Conservation (phyloP, 768 basidiomycete species). For the Auricularia heimuer region DNA sequence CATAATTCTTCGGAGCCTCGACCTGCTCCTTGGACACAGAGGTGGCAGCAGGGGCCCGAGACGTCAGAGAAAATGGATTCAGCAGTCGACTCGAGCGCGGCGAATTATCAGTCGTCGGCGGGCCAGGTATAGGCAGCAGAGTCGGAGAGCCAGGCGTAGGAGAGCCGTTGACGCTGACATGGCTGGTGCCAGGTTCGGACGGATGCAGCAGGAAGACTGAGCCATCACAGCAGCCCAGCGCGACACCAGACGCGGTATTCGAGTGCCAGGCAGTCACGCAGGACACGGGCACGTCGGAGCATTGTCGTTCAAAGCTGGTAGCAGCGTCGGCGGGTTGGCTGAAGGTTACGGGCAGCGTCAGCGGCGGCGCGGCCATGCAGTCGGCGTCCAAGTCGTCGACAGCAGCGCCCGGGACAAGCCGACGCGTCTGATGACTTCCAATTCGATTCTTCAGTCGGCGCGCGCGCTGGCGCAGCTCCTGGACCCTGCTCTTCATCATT, state of each 20-base stretch:
- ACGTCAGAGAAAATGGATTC: conserved; percentile 6
- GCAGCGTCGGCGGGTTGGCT: neutral
- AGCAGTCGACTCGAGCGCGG: conserved; percentile 4
- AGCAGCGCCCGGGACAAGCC: no score
- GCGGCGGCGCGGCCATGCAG: neutral
- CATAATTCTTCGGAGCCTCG: conserved; percentile 68
- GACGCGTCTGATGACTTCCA: no score
- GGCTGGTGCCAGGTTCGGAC: neutral
- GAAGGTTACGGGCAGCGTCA: neutral
- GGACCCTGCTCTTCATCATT: no score
- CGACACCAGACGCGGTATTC: conserved; percentile 15
- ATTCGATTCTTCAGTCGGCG: no score
- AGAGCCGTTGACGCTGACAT: conserved; percentile 5
- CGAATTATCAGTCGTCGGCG: conserved; percentile 12
- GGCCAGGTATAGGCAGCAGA: conserved; percentile 5
- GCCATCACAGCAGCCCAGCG: conserved; percentile 29
- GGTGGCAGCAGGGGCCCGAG: conserved; percentile 23
- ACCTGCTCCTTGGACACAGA: conserved; percentile 53
- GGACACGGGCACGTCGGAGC: neutral
- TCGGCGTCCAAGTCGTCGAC: no score
- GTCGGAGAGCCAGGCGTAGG: conserved; percentile 8
- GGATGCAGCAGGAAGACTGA: conserved; percentile 24
- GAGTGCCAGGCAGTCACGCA: neutral
- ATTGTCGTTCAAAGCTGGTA: neutral
- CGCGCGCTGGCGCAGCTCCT: no score